Evolutionary conservation across 2,329 filamentous ascomycete genomes (phyloP).

Genomic region (Penicillium sclerotiorum): DNA sequence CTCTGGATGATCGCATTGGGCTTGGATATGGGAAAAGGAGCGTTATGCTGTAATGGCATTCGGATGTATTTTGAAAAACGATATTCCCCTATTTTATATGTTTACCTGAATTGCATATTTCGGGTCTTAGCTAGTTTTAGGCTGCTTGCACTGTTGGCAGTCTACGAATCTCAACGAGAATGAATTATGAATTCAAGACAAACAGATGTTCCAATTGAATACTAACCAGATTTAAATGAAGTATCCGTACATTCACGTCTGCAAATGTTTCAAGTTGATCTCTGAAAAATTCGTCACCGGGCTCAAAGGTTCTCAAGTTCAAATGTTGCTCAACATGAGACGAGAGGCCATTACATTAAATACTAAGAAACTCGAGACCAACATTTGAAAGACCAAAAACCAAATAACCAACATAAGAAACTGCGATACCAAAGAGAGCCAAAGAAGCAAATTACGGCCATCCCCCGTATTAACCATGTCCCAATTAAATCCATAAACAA

Average conservation of each 20-base stretch:
- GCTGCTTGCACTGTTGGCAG: conserved; percentile 11
- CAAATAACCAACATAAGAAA: conserved; percentile 1
- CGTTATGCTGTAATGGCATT: conserved; percentile 9
- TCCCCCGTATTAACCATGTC: not conserved
- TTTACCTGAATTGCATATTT: conserved; percentile 12
- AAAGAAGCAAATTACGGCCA: not conserved
- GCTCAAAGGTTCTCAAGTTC: no score
- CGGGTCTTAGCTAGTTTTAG: conserved; percentile 14
- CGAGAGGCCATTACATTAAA: conserved; percentile 12
- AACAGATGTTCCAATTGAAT: not conserved
- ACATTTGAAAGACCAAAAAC: not conserved
- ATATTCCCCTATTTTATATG: conserved; percentile 24
- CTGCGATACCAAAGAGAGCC: not conserved
- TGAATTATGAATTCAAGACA: conserved; percentile 24
- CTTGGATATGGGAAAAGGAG: conserved; percentile 11
- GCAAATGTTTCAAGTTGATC: no score
- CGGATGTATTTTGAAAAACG: conserved; percentile 17
- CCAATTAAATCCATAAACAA: not conserved
- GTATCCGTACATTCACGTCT: conserved; percentile 4
- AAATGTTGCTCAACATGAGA: not conserved
- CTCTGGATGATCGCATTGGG: conserved; percentile 14
- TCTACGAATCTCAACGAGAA: conserved; percentile 28
- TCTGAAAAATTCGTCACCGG: no score
- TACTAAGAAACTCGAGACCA: not conserved
- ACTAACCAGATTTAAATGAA: no score